Percentiles rank a stretch among this genome's conserved stretches.
phyloP scores from a whole-genome alignment of 1,139 yeast species.

The Pichia sp. region DNA sequence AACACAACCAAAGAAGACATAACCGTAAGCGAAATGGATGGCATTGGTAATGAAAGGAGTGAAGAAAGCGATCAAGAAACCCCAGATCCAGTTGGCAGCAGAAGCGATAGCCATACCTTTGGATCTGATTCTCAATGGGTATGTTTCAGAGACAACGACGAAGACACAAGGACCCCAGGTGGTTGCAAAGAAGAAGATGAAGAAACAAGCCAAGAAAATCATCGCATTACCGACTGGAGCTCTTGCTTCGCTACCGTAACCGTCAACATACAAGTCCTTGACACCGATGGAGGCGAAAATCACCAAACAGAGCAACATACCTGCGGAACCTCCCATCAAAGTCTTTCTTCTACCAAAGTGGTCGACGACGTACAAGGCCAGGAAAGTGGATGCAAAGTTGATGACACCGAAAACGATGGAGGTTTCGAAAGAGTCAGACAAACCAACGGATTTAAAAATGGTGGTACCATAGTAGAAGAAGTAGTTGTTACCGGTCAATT shows the following conservation, averaged over 20 bases:
- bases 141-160: constrained; percentile 74
- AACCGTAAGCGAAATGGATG: constrained; percentile 62
- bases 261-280: constrained; percentile 56
- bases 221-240: constrained; percentile 65
- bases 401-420: constrained; percentile 75
- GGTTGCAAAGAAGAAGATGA: constrained; percentile 77
- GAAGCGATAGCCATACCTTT: constrained; percentile 75
- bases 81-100: constrained; percentile 77
- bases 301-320: constrained; percentile 63
- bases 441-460: constrained; percentile 72
- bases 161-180: constrained; percentile 88
- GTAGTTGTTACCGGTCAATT: constrained; percentile 76
- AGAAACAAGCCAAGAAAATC: constrained; percentile 76
- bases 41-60: constrained; percentile 65
- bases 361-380: constrained; percentile 64
- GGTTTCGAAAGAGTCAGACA: constrained; percentile 69
- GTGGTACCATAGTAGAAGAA: constrained; percentile 81
- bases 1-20: constrained; percentile 69
- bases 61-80: constrained; percentile 71
- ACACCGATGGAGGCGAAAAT: constrained; percentile 70
- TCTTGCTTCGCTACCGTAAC: constrained; percentile 34
- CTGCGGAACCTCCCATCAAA: constrained; percentile 58
- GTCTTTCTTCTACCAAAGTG: constrained; percentile 67
- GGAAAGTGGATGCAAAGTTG: constrained; percentile 70
- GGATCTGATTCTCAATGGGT: constrained; percentile 74